Conservation (phyloP, 768 basidiomycete species). For the Lactifluus echinatus region DNA sequence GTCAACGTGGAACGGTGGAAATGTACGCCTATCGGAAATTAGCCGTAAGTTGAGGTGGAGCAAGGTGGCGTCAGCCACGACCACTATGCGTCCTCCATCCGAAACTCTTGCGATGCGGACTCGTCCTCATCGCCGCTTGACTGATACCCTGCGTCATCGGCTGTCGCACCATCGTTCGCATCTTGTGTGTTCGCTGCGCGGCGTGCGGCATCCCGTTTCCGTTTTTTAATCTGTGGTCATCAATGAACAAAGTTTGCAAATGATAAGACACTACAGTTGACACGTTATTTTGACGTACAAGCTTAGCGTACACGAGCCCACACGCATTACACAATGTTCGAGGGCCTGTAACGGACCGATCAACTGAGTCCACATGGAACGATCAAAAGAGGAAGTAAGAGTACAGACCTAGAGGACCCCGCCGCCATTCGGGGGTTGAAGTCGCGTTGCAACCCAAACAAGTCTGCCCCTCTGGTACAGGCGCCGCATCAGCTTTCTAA, state of each 20-base stretch:
- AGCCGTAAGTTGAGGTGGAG: conserved; percentile 4
- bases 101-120: conserved; percentile 21
- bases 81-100: conserved; percentile 16
- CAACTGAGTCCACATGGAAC: conserved; percentile 15
- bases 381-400: background rate
- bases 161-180: conserved; percentile 4
- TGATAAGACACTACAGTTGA: conserved; percentile 5
- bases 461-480: conserved; percentile 53
- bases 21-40: conserved; percentile 7
- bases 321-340: conserved; percentile 82
- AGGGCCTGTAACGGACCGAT: conserved; percentile 44
- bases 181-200: conserved; percentile 10
- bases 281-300: conserved; percentile 36
- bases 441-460: conserved; percentile 79
- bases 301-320: conserved; percentile 79
- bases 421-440: conserved; percentile 80
- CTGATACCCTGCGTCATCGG: conserved; percentile 11
- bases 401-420: conserved; percentile 67
- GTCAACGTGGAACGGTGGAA: conserved; percentile 16
- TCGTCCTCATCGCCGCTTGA: conserved; percentile 22
- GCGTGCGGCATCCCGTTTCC: conserved; percentile 20
- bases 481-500: conserved; percentile 36
- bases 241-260: conserved; percentile 4
- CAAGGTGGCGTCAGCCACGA: conserved; percentile 11
- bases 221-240: conserved; percentile 20